Percentiles rank a stretch among this genome's conserved stretches.
These are phyloP conservation scores for Leccinellum luteum DNA, from an alignment of 768 basidiomycete species.

Conservation along the genomic window DNA sequence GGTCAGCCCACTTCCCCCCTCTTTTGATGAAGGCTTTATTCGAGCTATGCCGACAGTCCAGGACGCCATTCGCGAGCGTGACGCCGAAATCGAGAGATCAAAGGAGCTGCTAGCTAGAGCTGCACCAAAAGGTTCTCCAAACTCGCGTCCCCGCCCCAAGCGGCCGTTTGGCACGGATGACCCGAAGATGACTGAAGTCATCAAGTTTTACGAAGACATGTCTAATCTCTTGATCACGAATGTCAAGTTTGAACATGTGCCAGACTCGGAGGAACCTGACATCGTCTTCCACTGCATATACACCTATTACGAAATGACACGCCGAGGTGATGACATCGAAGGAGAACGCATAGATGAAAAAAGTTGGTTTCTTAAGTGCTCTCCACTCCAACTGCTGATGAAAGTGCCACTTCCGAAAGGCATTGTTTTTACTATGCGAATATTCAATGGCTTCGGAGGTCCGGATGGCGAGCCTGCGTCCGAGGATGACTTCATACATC, in stretches of 20 bases:
- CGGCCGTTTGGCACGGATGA: slow-evolving; percentile 44
- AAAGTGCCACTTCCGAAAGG: slow-evolving; percentile 36
- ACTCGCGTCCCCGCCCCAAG: slow-evolving; percentile 32
- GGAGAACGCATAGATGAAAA: slow-evolving; percentile 37
- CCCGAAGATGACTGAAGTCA: slow-evolving; percentile 56
- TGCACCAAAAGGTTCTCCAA: slow-evolving; percentile 39
- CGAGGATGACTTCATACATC: slow-evolving; percentile 32
- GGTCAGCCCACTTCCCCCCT: slow-evolving; percentile 37
- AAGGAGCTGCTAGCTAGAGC: slow-evolving; percentile 43
- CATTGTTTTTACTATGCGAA: slow-evolving; percentile 57
- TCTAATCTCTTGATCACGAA: slow-evolving; percentile 73
- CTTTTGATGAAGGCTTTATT: not conserved
- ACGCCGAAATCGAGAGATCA: slow-evolving; percentile 60
- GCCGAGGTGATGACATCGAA: slow-evolving; percentile 28
- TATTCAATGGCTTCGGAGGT: slow-evolving; percentile 39
- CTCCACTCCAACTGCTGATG: slow-evolving; percentile 1
- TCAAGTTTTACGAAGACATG: slow-evolving; percentile 82
- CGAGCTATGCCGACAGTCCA: slow-evolving; percentile 38
- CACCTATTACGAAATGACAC: slow-evolving; percentile 41
- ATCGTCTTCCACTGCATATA: slow-evolving; percentile 71
- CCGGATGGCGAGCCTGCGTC: slow-evolving; percentile 32
- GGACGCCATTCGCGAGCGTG: slow-evolving; percentile 52
- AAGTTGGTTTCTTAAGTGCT: slow-evolving; percentile 16
- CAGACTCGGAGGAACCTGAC: slow-evolving; percentile 37
- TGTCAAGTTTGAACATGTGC: slow-evolving; percentile 45